Evolutionary conservation across 495 filamentous ascomycete genomes (phyloP), one percentile per base, ranked within the genome.

Genomic region (Staphylotrichum tortipilum): DNA sequence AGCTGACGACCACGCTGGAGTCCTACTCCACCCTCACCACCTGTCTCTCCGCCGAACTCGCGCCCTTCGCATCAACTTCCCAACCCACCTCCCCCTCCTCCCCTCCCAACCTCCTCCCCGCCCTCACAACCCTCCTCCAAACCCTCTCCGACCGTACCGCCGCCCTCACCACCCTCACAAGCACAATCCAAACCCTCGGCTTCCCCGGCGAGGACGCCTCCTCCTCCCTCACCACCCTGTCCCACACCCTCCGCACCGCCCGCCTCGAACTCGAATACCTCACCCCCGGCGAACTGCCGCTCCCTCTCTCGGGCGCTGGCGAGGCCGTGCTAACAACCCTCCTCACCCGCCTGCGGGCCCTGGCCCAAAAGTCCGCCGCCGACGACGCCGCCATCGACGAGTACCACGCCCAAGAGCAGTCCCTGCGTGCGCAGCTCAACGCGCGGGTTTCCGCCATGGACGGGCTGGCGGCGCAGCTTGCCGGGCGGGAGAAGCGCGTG

Each of bases 261-360:
- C 77, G 83, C 4, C 68, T 88, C 1, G 76, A 82, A 22, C 71
- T 88, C 6, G 85, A 88, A 53, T 78, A 79, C 55, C 65, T 82
- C 2, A 71, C 80, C 0, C 85, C 84, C 0, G 84, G 83, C 4
- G 84, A 88, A 56, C 49, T 68, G 12, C 47, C 63, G 65, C 71
- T 58, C 15, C 79, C 52, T 29, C 71, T 68, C 44, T 69, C 48
- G 29, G 73, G 47, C 39, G 73, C 68, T 48, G 53, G 79, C 61
- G 51, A 71, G 56, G 66, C 71, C 37, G 60, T 78, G 0, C 63
- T 80, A 3, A 66, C 72, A 41, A 57, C 74, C 9, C 47, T 77
- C 0, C 63, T 78, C 1, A 54, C 47, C 4, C 65, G 69, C 1
- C 64, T 79, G 19, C 62, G 71, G 10, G 59, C 61, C 2, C 64